Conservation (phyloP, 805 yeast species). For the Saccharomyces mikatae region DNA sequence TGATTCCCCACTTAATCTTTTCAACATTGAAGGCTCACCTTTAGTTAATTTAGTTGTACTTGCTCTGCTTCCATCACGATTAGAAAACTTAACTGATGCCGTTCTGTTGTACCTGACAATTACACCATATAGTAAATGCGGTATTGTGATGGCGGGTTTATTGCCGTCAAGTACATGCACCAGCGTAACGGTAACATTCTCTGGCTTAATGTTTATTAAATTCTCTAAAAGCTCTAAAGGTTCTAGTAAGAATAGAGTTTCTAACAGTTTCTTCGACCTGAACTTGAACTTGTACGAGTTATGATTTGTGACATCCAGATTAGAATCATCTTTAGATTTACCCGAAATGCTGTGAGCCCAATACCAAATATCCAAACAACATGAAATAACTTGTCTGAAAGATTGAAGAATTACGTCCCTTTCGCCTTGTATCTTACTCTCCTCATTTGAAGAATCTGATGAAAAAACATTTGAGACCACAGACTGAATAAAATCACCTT, state of each 20-base stretch:
- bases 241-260: slow-evolving; percentile 56
- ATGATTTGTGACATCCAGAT: slow-evolving; percentile 29
- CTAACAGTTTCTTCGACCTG: slow-evolving; percentile 58
- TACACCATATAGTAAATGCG: slow-evolving; percentile 46
- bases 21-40: slow-evolving; percentile 38
- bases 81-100: slow-evolving; percentile 17
- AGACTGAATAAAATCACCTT: slow-evolving; percentile 27
- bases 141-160: slow-evolving; percentile 64
- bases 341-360: slow-evolving; percentile 31
- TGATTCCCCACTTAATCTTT: slow-evolving; percentile 38
- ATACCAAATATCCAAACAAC: slow-evolving; percentile 64
- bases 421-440: slow-evolving; percentile 37
- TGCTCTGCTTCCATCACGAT: slow-evolving; percentile 9
- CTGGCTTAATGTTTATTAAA: slow-evolving; percentile 36
- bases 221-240: slow-evolving; percentile 67
- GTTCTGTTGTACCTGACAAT: slow-evolving; percentile 21
- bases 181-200: slow-evolving; percentile 22
- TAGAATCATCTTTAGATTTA: slow-evolving; percentile 1
- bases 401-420: slow-evolving; percentile 52
- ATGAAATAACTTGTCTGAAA: slow-evolving; percentile 49
- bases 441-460: slow-evolving; percentile 29
- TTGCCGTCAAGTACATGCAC: slow-evolving; percentile 77
- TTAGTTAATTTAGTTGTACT: slow-evolving; percentile 10
- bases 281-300: slow-evolving; percentile 58
- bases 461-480: slow-evolving; percentile 31